A percentile compares a stretch with the other conserved stretches of the same genome.
Conservation (phyloP, 2,329 filamentous ascomycete species). For the Aschersonia sp. region DNA sequence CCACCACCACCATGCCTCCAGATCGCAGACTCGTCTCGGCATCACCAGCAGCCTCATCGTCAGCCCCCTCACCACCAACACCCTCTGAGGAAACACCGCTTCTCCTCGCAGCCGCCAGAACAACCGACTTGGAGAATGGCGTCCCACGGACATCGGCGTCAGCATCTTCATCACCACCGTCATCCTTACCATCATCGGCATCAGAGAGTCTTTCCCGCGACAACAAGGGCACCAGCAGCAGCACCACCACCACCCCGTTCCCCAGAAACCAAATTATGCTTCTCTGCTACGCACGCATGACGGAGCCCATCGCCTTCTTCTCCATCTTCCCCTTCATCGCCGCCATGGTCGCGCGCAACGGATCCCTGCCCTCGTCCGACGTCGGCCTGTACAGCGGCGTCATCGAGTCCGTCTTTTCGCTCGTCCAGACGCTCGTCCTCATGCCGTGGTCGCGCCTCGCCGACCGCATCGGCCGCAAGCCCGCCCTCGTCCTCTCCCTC, state of each 20-base stretch:
- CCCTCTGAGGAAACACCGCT: too few relatives aligned
- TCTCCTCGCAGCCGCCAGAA: too few relatives aligned
- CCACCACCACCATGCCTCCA: too few relatives aligned
- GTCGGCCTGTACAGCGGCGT: slow-evolving; percentile 69
- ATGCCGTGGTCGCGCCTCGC: slow-evolving; percentile 50
- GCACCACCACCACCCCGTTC: slow-evolving; percentile 20
- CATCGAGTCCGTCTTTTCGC: slow-evolving; percentile 59
- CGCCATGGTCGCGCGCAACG: slow-evolving; percentile 57
- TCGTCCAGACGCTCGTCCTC: slow-evolving; percentile 67
- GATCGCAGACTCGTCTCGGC: too few relatives aligned
- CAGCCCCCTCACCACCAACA: too few relatives aligned
- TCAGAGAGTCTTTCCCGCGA: not conserved
- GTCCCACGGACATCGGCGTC: too few relatives aligned
- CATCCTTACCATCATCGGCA: not conserved
- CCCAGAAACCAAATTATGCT: slow-evolving; percentile 51
- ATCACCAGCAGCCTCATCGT: too few relatives aligned
- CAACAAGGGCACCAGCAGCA: not conserved
- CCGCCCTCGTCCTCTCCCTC: slow-evolving; percentile 53
- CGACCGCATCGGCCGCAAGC: slow-evolving; percentile 58
- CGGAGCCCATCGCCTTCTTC: slow-evolving; percentile 74
- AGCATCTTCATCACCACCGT: not conserved
- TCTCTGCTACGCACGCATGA: slow-evolving; percentile 57
- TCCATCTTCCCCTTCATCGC: slow-evolving; percentile 70
- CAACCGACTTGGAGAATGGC: too few relatives aligned
- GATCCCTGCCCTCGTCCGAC: slow-evolving; percentile 44